Evolutionary conservation across 805 yeast species (phyloP).

Genomic region (Metschnikowia aberdeeniae): DNA sequence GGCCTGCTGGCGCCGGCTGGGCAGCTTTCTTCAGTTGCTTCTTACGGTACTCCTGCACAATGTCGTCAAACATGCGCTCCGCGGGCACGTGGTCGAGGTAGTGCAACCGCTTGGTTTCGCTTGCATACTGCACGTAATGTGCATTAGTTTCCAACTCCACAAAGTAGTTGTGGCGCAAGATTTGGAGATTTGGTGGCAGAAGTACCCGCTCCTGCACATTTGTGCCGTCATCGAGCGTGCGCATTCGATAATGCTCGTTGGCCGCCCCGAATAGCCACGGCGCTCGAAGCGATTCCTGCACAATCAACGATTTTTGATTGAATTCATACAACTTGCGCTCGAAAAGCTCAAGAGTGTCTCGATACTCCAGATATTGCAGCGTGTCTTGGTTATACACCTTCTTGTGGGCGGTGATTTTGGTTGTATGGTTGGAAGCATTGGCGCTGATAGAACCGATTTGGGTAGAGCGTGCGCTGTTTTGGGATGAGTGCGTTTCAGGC

Average conservation of each 20-base stretch:
- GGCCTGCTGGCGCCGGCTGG: not conserved
- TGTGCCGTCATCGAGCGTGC: slow-evolving; percentile 1
- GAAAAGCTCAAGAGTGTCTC: slow-evolving; percentile 4
- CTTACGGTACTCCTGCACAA: not conserved
- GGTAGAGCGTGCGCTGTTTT: not conserved
- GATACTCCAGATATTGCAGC: slow-evolving; percentile 7
- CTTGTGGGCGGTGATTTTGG: slow-evolving; percentile 1
- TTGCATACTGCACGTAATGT: not conserved
- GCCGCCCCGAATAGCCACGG: not conserved
- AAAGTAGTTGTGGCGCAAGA: slow-evolving; percentile 10
- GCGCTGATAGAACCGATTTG: not conserved
- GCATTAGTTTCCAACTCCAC: slow-evolving; percentile 9
- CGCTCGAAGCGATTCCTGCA: not conserved
- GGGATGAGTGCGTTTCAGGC: not conserved
- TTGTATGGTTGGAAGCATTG: not conserved
- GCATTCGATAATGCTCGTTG: slow-evolving; percentile 3
- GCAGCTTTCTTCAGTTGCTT: not conserved
- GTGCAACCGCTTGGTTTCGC: not conserved
- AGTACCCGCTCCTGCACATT: slow-evolving; percentile 2
- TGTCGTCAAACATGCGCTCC: not conserved
- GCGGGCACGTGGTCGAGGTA: not conserved
- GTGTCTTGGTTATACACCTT: slow-evolving; percentile 7
- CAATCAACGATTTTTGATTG: slow-evolving; percentile 4
- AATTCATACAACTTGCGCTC: slow-evolving; percentile 8
- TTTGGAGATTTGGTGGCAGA: slow-evolving; percentile 3